Evolutionary conservation across 2,329 filamentous ascomycete genomes (phyloP).

Genomic region (Paracorniculantispora psalliotae): DNA sequence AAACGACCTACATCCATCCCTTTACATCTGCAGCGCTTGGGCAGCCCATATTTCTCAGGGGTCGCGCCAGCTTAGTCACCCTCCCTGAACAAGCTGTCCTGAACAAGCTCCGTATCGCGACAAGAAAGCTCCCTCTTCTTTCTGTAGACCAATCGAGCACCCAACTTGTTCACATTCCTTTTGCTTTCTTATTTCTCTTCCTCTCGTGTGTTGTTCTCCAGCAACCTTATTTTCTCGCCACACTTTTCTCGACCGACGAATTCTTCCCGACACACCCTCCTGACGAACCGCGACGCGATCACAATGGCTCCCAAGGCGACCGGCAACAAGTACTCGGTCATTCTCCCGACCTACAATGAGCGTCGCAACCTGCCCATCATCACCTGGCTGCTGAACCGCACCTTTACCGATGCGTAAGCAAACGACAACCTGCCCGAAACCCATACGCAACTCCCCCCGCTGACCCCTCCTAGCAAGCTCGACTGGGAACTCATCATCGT

Average conservation of each 20-base stretch:
- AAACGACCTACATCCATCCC: too few relatives aligned
- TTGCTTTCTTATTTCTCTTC: background rate
- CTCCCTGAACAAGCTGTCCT: constrained; percentile 7
- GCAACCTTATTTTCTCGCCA: background rate
- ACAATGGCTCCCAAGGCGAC: constrained; percentile 41
- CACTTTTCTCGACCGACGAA: background rate
- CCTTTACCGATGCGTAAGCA: constrained; percentile 78
- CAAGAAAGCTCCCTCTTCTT: background rate
- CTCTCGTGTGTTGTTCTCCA: background rate
- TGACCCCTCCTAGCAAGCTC: constrained; percentile 58
- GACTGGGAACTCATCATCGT: constrained; percentile 98
- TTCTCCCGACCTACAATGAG: constrained; percentile 98
- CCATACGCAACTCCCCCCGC: background rate
- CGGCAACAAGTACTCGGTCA: constrained; percentile 85
- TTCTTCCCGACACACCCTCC: background rate
- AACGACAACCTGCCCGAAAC: background rate
- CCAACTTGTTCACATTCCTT: constrained; percentile 12
- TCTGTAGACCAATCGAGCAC: constrained; percentile 6
- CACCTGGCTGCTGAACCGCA: constrained; percentile 87
- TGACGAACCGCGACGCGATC: constrained; percentile 1
- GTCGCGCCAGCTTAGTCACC: constrained; percentile 11
- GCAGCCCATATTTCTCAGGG: constrained; percentile 10
- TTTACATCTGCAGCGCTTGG: background rate
- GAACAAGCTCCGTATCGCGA: background rate
- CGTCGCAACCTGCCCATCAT: constrained; percentile 95